Conservation (phyloP, 495 filamentous ascomycete species). For the Astrothelium macrocarpum region DNA sequence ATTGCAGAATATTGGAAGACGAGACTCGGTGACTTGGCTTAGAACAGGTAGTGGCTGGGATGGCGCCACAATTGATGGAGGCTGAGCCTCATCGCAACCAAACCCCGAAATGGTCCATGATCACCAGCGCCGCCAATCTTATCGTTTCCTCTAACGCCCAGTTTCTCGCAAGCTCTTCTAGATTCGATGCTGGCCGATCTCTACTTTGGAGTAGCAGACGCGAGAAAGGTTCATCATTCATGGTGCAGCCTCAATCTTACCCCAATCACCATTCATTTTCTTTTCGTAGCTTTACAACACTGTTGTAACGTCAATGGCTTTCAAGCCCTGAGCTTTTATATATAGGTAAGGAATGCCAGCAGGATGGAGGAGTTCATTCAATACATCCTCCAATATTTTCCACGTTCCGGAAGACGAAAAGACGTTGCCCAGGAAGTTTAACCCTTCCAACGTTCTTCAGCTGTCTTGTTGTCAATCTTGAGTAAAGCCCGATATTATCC, state of each 20-base stretch:
- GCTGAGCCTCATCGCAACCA: neutral
- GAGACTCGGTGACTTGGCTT: too few relatives aligned
- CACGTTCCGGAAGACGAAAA: too few relatives aligned
- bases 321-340: neutral
- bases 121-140: neutral
- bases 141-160: neutral
- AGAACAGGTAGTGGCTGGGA: too few relatives aligned
- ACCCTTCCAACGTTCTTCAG: too few relatives aligned
- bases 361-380: neutral
- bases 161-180: slow-evolving; percentile 3
- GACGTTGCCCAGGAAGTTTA: too few relatives aligned
- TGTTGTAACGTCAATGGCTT: neutral
- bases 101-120: neutral
- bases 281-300: neutral
- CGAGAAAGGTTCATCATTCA: neutral
- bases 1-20: too few relatives aligned
- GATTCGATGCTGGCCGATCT: neutral
- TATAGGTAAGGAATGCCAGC: neutral
- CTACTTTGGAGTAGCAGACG: neutral
- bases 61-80: too few relatives aligned
- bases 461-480: neutral
- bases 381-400: neutral
- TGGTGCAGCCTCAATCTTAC: neutral
- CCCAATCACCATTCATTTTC: neutral
- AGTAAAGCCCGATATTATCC: neutral